A percentile compares a stretch with the other conserved stretches of the same genome.
phyloP scores from a whole-genome alignment of 225 moss, liverwort and hornwort genomes.

The Antitrichia curtipendula region DNA sequence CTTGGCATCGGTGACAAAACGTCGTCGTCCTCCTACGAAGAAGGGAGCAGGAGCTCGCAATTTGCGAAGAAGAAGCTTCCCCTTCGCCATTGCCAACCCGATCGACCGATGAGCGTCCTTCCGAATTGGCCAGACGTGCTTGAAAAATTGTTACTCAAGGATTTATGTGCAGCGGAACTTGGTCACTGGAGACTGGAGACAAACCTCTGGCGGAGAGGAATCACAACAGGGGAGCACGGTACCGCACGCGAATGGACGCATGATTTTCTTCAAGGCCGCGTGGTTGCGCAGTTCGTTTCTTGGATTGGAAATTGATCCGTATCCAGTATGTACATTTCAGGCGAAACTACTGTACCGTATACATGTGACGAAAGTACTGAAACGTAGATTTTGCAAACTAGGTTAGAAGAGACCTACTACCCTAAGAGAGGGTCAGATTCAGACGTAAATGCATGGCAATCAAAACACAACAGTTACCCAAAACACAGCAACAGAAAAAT shows the following conservation, averaged over 20 bases:
- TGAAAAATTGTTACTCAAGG: neutral
- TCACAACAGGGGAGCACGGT: neutral
- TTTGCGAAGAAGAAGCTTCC: neutral
- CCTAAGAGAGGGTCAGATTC: neutral
- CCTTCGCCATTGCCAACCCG: neutral
- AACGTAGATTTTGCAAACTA: neutral
- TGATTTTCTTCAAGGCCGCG: neutral
- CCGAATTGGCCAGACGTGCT: too few relatives aligned
- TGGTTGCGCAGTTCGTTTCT: neutral
- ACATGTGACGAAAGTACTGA: neutral
- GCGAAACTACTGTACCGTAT: neutral
- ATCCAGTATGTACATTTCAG: neutral
- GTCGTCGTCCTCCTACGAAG: neutral
- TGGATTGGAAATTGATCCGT: neutral
- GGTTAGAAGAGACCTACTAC: neutral
- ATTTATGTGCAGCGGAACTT: neutral
- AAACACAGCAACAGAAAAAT: neutral
- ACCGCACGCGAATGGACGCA: neutral
- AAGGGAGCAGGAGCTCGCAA: neutral
- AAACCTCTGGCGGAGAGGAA: neutral
- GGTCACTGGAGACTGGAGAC: too few relatives aligned
- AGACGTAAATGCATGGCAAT: neutral
- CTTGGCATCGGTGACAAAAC: slow-evolving; percentile 10
- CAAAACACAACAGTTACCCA: neutral
- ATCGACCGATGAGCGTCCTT: neutral